A percentile compares a stretch with the other conserved stretches of the same genome.
Evolutionary conservation across 2,329 filamentous ascomycete species (phyloP).

Genomic region (Pestalotiopsis sp.): DNA sequence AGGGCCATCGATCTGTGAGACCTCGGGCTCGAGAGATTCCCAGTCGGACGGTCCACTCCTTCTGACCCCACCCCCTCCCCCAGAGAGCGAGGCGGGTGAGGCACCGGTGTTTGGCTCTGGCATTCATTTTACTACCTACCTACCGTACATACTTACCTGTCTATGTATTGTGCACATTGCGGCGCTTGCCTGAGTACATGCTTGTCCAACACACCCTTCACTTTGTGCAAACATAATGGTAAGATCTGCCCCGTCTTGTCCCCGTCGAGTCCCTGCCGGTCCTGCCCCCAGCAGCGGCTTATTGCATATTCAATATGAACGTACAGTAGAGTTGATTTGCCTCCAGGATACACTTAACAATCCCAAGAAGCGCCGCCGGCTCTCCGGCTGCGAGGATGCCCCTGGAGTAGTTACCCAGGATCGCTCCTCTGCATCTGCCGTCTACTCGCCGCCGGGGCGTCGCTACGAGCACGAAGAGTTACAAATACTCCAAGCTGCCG

Average conservation of each 20-base stretch:
- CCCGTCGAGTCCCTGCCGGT: constrained; percentile 25
- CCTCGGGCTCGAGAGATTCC: neutral
- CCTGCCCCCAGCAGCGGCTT: constrained; percentile 28
- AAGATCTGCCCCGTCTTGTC: constrained; percentile 28
- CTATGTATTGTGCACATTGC: constrained; percentile 25
- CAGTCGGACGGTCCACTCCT: constrained; percentile 9
- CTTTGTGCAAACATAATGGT: constrained; percentile 33
- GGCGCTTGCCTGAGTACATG: constrained; percentile 27
- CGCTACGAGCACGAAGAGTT: constrained; percentile 28
- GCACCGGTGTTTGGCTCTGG: constrained; percentile 22
- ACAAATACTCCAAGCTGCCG: constrained; percentile 36
- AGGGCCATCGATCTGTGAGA: constrained; percentile 13
- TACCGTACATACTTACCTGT: constrained; percentile 12
- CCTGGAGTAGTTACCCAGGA: constrained; percentile 37
- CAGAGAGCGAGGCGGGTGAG: constrained; percentile 30
- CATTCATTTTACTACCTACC: neutral
- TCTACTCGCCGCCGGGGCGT: constrained; percentile 20
- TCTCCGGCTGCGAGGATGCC: constrained; percentile 39
- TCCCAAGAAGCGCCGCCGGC: constrained; percentile 48
- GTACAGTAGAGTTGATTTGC: constrained; percentile 34
- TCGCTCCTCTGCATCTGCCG: constrained; percentile 25
- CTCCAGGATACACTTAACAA: constrained; percentile 35
- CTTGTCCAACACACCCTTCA: constrained; percentile 36
- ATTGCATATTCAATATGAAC: constrained; percentile 30
- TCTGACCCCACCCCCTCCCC: constrained; percentile 29